Base-by-base conservation (phyloP, 306 rosid genomes). In the Malus sylvestris region DNA sequence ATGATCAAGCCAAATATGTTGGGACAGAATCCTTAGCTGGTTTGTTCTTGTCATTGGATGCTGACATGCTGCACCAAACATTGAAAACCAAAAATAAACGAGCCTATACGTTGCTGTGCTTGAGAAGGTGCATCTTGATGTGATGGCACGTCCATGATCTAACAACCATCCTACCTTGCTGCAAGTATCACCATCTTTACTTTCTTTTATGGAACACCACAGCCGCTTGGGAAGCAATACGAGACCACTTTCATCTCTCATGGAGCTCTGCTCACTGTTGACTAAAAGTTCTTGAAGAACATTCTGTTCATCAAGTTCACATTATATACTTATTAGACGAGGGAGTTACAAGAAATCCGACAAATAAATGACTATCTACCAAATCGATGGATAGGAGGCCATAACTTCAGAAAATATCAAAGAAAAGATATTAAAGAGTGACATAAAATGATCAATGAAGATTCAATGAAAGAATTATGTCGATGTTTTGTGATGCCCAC, bases 111-210 rank as follows among this genome's bases (percentile, higher is more conserved):
- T 80, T 49, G 87, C 85, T 4, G 87, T 70, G 80, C 84, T 76
- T 45, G 97, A 89, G 85, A 95, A 92, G 75, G 85, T 81, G 90
- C 92, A 88, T 49, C 86, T 88, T 67, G 98, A 89, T 82, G 97
- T 87, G 74, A 95, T 85, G 76, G 92, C 92, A 73, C 51, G 84
- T 33, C 91, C 93, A 35, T 82, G 77, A 79, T 85, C 90, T n/a
- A 88, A 79, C 83, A 95, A 82, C 97, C 98, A 95, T 74, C 99
- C 99, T 27, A 88, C 97, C 83, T 91, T 96, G 68, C 91, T 81
- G 63, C 67, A 74, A 70, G 85, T 82, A 76, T 79, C 92, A 22
- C 88, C 97, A 44, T 85, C 91, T 78, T 73, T 58, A 29, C 42
- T 46, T 83, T 81, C 88, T 80, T 82, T 86, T 25, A 95, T 64